Percentiles rank a stretch among this genome's conserved stretches.
These are phyloP conservation scores for Rhazya stricta DNA, from an alignment of 257 asterid genomes.

Conservation along the genomic window DNA sequence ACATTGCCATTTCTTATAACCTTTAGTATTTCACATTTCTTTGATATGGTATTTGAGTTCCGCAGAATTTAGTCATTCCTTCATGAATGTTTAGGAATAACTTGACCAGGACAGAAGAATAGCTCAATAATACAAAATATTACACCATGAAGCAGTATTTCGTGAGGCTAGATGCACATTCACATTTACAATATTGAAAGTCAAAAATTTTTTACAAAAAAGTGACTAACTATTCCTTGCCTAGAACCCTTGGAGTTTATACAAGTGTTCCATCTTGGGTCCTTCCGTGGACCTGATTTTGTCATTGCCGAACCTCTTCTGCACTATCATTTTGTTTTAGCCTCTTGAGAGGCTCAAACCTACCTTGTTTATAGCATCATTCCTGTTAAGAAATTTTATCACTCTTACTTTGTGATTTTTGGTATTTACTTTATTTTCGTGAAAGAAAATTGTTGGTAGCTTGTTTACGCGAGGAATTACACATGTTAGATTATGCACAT, in stretches of 20 bases:
- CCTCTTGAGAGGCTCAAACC: neutral
- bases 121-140: neutral
- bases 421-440: neutral
- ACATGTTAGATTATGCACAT: slow-evolving; percentile 1
- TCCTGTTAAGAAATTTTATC: neutral
- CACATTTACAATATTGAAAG: neutral
- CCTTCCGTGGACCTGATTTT: neutral
- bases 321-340: neutral
- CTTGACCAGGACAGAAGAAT: neutral
- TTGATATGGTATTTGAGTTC: neutral
- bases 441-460: neutral
- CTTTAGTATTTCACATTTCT: neutral
- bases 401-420: neutral
- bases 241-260: neutral
- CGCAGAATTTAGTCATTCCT: neutral
- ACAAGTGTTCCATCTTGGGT: neutral
- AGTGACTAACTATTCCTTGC: neutral
- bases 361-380: neutral
- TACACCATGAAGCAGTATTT: neutral
- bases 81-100: neutral
- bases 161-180: neutral
- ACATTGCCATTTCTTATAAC: neutral
- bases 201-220: neutral
- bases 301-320: neutral
- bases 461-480: neutral